phyloP scores from a whole-genome alignment of 1,284 basidiomycete species.

The Trichosporon faecale region DNA sequence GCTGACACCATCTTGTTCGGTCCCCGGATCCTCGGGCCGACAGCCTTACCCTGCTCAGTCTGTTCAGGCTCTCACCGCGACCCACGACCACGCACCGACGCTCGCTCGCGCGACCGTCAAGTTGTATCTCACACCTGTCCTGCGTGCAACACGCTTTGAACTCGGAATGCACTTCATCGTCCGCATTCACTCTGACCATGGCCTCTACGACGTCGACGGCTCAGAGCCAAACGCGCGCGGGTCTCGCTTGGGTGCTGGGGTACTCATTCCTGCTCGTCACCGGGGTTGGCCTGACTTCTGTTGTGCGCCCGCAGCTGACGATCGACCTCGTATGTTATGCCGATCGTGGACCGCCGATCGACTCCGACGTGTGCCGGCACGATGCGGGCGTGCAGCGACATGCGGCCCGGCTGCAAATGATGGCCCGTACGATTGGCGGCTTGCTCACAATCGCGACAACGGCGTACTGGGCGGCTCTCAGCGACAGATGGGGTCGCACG shows the following conservation, averaged over 20 bases:
- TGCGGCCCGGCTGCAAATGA: neutral
- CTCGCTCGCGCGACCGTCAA: no score
- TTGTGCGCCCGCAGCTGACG: neutral
- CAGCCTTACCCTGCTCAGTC: no score
- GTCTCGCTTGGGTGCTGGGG: neutral
- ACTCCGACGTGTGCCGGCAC: neutral
- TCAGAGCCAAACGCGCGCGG: no score
- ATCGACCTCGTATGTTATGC: neutral
- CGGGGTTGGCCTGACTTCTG: neutral
- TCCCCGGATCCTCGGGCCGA: no score
- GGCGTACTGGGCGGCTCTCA: neutral
- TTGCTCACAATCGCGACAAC: neutral
- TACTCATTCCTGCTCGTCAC: neutral
- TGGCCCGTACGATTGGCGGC: neutral
- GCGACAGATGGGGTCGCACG: neutral
- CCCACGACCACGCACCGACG: no score
- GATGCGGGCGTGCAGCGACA: neutral
- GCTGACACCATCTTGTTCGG: neutral
- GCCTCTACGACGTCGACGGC: no score
- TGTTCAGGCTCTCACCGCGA: no score
- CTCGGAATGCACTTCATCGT: no score
- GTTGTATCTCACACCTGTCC: no score
- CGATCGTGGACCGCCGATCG: neutral
- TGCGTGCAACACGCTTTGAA: no score
- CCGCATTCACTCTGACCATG: no score